Base-by-base conservation (phyloP, 2,329 filamentous ascomycete species). In the Penicillium hordei region DNA sequence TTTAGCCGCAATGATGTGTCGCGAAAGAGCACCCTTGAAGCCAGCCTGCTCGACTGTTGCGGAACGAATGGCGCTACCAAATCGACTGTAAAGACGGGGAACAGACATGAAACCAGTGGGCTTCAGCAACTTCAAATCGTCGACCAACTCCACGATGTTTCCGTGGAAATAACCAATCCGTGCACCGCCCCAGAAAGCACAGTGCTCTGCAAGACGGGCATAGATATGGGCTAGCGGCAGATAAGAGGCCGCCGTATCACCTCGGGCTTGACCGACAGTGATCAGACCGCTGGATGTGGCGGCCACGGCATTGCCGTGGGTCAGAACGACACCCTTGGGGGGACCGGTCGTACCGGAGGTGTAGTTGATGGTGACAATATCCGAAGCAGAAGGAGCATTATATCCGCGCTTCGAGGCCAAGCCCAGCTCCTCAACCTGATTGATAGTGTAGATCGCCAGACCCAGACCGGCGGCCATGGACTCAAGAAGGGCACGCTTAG, bases 171-270 rank as follows among this genome's bases (percentile, higher is more conserved):
- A 99, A 13, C 93, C 94, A 66, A 97, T 87, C 9, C 85, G 79
- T 34, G 85, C 85, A 54, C 91, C 93, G 52, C 85, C 82, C 68
- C 89, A 85, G 17, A 97, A 80, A 15, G 86, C 84, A 4, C 82
- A 80, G 72, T 95, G 89, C 72, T 99, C 94, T 40, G 87, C 81
- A 65, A 97, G 82, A 55, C 94, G 89, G 63, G 93, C 90, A 74
- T 91, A 97, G 68, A 99, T 97, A 73, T 99, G 94, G 10, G 94
- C 94, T 39, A 97, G 79, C 0, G 94, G 94, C 51, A 99, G 83
- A 76, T 97, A 99, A 0, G 93, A 97, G 57, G 91, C 84, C 65
- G 88, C 81, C 3, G 87, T 78, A 65, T 94, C 89, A 55, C 85
- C 80, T 13, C 80, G 78, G 13, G 78, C 79, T 57, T 80, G 78